phyloP scores from a whole-genome alignment of 768 basidiomycete species.

The Pulveroboletus ravenelii region DNA sequence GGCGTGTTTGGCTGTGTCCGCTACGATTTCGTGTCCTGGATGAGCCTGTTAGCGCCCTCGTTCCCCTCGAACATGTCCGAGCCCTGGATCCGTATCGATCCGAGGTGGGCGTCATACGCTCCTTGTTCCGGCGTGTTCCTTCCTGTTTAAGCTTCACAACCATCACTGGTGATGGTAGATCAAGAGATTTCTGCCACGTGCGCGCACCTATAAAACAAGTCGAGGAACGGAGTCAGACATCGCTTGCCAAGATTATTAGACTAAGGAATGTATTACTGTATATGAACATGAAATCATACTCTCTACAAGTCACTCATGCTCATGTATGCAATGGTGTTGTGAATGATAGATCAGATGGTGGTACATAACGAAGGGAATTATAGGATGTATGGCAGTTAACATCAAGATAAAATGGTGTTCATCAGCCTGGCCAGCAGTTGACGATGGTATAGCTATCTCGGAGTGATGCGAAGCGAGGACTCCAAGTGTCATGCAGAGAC shows the following conservation, averaged over 20 bases:
- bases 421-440: constrained; percentile 18
- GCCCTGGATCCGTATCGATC: too few relatives aligned
- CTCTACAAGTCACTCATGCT: not conserved
- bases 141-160: too few relatives aligned
- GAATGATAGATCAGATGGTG: constrained; percentile 1
- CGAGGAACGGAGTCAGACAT: not conserved
- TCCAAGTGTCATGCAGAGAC: not conserved
- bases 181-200: too few relatives aligned
- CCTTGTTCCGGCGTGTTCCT: too few relatives aligned
- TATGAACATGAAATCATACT: constrained; percentile 1
- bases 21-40: too few relatives aligned
- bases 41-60: too few relatives aligned
- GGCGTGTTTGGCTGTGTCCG: too few relatives aligned
- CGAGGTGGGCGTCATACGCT: too few relatives aligned
- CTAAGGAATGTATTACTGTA: not conserved
- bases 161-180: too few relatives aligned
- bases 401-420: not conserved
- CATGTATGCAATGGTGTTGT: not conserved
- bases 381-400: not conserved
- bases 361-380: constrained; percentile 8
- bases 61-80: too few relatives aligned
- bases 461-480: not conserved
- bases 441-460: not conserved
- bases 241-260: not conserved
- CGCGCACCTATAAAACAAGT: too few relatives aligned